Evolutionary conservation across 257 asterid species (phyloP).

Genomic region (Nicotiana noctiflora): DNA sequence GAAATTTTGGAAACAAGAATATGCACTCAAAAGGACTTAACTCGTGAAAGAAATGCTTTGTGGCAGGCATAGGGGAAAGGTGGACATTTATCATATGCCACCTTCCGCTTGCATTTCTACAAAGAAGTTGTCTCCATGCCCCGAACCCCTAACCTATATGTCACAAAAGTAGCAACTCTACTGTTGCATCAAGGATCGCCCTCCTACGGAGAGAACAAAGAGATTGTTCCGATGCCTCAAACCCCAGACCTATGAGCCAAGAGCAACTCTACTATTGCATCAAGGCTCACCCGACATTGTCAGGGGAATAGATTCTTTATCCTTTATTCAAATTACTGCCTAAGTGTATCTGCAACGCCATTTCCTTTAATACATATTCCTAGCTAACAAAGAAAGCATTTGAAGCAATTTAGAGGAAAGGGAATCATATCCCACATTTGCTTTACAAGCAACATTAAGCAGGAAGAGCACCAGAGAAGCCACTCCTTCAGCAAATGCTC

Average conservation of each 20-base stretch:
- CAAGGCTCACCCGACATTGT: not conserved
- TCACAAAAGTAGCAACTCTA: not conserved
- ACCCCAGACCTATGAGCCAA: not conserved
- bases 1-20: not conserved
- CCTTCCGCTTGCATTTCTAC: not conserved
- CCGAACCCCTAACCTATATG: not conserved
- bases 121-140: not conserved
- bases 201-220: not conserved
- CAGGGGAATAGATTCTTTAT: not conserved
- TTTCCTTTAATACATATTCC: not conserved
- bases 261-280: not conserved
- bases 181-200: not conserved
- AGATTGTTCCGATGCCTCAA: not conserved
- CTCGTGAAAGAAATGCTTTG: not conserved
- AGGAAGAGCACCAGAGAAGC: not conserved
- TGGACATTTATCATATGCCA: not conserved
- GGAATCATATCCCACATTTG: not conserved
- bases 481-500: not conserved
- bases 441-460: not conserved
- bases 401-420: not conserved
- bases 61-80: not conserved
- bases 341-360: not conserved
- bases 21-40: not conserved
- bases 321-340: not conserved
- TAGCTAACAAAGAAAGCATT: not conserved